Base-by-base conservation (phyloP, 1,284 basidiomycete species). In the Cryptococcus sp. region DNA sequence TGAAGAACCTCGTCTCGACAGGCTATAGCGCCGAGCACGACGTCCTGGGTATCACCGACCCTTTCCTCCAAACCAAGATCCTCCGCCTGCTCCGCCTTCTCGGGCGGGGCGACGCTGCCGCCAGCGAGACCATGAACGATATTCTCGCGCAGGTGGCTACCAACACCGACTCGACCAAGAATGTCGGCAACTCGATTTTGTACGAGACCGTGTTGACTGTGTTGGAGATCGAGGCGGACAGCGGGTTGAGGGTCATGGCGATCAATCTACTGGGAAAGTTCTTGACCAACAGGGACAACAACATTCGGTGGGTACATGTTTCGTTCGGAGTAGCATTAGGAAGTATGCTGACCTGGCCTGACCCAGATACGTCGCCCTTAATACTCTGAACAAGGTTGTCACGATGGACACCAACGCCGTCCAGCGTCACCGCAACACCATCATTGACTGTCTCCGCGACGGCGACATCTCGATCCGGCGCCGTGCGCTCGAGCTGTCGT, bases 221-320 rank as follows among this genome's bases (percentile, higher is more conserved):
- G n/a, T 82, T 99, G 48, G 95, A 98, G 67, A 98, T 98, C 60
- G 93, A 98, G 71, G 95, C 96, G 8, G 96, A 99, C 75, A 89
- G 85, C 56, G 92, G 93, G 21, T 79, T 98, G 40, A 86, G 96
- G 5, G 95, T 98, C 52, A 98, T 99, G 96, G 96, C 96, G 0
- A 99, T 99, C 79, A 99, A 99, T 74, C 98, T 98, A 57, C 83
- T 99, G 44, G 96, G 96, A 60, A 98, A 98, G 78, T 99, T 98
- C 80, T 80, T 99, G 68, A 88, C 91, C 71, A 98, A 99, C 78
- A 84, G 91, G 35, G 96, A 99, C 77, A 99, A 99, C 79, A 99
- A 99, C 73, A 98, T 98, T 69, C 85, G 93, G 89, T 93, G 70
- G 55, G 82, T 77, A 33, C 28, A 4, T 33, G 40, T 47, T 37